phyloP scores from a whole-genome alignment of 139 green algal species.

The Closterium sp. region DNA sequence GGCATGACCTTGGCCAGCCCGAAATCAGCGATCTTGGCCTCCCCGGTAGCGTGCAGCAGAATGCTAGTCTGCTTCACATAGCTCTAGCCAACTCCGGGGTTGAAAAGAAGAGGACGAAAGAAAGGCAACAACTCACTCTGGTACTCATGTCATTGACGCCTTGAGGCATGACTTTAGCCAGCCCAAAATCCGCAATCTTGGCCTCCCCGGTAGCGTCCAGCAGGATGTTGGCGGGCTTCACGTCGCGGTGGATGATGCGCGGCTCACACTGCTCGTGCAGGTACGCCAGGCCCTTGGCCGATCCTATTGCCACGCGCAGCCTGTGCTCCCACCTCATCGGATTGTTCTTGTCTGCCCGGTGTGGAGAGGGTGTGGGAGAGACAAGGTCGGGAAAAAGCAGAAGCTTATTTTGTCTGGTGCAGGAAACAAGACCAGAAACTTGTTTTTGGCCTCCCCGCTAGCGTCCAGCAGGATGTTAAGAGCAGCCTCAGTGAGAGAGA shows the following conservation, averaged over 20 bases:
- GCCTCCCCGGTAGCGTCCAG: slow-evolving; percentile 7
- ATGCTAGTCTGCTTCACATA: slow-evolving; percentile 51
- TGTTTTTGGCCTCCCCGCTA: too few relatives aligned
- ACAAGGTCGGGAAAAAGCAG: too few relatives aligned
- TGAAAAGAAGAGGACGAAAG: too few relatives aligned
- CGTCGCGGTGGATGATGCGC: slow-evolving; percentile 11
- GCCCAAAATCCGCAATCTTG: too few relatives aligned
- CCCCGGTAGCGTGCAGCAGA: slow-evolving; percentile 9
- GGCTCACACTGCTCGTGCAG: slow-evolving; percentile 48
- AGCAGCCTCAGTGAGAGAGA: neutral
- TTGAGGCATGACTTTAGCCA: slow-evolving; percentile 16
- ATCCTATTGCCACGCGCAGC: neutral
- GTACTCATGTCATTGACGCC: slow-evolving; percentile 14
- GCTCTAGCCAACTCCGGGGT: neutral
- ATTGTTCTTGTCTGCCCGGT: neutral
- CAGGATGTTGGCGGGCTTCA: slow-evolving; percentile 52
- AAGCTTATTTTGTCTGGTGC: too few relatives aligned
- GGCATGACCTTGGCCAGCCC: slow-evolving; percentile 33
- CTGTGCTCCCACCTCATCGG: slow-evolving; percentile 1
- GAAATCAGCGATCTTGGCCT: slow-evolving; percentile 35
- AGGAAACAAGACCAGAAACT: too few relatives aligned
- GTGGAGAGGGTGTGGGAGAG: too few relatives aligned
- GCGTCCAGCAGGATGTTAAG: too few relatives aligned
- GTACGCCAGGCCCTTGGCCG: slow-evolving; percentile 20
- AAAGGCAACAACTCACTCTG: neutral